Base-by-base conservation (phyloP, 129 eudicot genomes). In the Helichrysum umbraculigerum region DNA sequence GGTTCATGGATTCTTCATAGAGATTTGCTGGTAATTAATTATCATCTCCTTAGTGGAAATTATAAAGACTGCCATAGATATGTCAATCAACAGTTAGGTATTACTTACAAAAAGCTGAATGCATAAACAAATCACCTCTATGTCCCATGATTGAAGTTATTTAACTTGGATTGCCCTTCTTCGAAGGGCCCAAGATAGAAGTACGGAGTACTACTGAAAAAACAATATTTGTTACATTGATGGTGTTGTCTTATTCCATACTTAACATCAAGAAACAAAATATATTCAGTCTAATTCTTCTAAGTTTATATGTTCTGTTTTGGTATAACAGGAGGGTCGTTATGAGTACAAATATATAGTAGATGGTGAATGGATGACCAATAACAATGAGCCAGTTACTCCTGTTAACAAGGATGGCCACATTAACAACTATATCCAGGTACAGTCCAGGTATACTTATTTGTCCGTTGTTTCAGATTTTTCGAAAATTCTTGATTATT, bases 321-420 rank as follows among this genome's bases (percentile, higher is more conserved):
- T 61, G 44, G 66, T 3, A 47, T 37, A 19, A 81, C 84, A 94
- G 99, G 97, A 89, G 82, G 99, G 99, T 63, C 69, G 77, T 52
- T 91, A 91, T n/a, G 99, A 94, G 84, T 91, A 94, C 87, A 94
- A 94, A 87, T 94, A 94, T 76, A 73, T 94, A 63, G 85, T 94
- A 58, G 97, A 94, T 81, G 97, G 96, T 9, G 90, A 82, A 76
- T 94, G 99, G 99, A n/a, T 79, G 81, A 67, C 77, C 81, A 94
- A 94, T 78, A 59, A 79, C 41, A 7, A 79, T 70, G 99, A 94
- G 76, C 90, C 72, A 6, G 66, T 88, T 30, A 91, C 96, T 73
- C 52, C 60, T 64, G 83, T 71, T 69, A 91, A 91, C 90, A 82
- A 87, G 68, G 99, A 94, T 77, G 97, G 97, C 51, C 91, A 94